Evolutionary conservation across 2,329 filamentous ascomycete genomes (phyloP).

Genomic region (Beauveria pseudobassiana): DNA sequence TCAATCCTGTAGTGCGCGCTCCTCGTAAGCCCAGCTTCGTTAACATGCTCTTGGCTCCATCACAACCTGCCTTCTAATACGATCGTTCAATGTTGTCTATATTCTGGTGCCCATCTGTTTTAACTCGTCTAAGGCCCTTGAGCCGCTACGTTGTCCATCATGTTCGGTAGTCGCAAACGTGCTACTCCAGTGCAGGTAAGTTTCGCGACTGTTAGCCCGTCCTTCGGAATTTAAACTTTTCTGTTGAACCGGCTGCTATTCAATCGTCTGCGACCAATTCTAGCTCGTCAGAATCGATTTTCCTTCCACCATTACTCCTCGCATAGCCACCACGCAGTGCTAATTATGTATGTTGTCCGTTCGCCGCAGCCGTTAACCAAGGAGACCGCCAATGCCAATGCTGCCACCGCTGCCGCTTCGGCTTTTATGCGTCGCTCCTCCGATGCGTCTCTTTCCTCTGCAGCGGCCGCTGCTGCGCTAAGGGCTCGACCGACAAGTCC

Average conservation of each 20-base stretch:
- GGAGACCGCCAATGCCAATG: conserved; percentile 61
- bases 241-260: not conserved
- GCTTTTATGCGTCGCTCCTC: conserved; percentile 66
- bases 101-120: conserved; percentile 1
- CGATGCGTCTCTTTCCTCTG: conserved; percentile 62
- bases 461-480: conserved; percentile 80
- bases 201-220: conserved; percentile 5
- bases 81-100: not conserved
- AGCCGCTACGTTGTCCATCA: conserved; percentile 6
- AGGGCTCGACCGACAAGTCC: conserved; percentile 70
- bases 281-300: not conserved
- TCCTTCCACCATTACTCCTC: not conserved
- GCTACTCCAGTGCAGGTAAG: conserved; percentile 15
- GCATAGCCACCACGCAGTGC: conserved; percentile 6
- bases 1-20: not conserved
- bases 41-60: not conserved
- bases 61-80: not conserved
- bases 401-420: conserved; percentile 71
- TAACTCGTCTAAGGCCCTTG: not conserved
- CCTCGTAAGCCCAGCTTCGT: not conserved
- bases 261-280: not conserved
- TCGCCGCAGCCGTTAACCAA: conserved; percentile 51
- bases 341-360: conserved; percentile 18
- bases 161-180: conserved; percentile 17
- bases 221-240: conserved; percentile 2